Percentiles rank a stretch among this genome's conserved stretches.
These are phyloP conservation scores for Kluyveromyces dobzhanskii DNA, from an alignment of 805 yeast genomes.

Conservation along the genomic window DNA sequence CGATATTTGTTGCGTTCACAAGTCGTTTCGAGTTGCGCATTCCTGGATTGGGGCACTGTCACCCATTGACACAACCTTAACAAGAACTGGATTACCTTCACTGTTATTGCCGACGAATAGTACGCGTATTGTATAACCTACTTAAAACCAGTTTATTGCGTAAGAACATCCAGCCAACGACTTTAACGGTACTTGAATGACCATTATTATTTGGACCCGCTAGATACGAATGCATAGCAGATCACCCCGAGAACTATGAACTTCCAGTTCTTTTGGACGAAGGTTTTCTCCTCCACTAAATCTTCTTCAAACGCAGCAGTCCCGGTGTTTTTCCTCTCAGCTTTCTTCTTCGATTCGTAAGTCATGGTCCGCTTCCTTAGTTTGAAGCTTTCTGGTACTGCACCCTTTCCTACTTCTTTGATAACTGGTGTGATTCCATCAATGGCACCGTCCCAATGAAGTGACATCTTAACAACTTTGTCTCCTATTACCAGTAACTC, in stretches of 20 bases:
- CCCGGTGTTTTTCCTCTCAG: slow-evolving; percentile 10
- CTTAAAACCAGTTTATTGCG: no score
- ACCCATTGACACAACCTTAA: no score
- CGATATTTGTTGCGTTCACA: no score
- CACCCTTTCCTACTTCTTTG: slow-evolving; percentile 13
- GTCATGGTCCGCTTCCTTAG: slow-evolving; percentile 26
- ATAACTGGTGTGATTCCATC: slow-evolving; percentile 15
- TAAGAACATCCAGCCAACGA: no score
- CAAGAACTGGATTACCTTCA: no score
- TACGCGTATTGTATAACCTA: no score
- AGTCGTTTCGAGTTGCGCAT: no score
- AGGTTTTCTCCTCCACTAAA: slow-evolving; percentile 16
- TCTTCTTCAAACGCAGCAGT: slow-evolving; percentile 18
- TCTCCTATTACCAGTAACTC: not conserved
- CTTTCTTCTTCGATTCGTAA: slow-evolving; percentile 21
- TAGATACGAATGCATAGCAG: slow-evolving; percentile 9
- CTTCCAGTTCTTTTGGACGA: slow-evolving; percentile 28
- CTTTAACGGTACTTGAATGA: no score
- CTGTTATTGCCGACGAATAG: no score
- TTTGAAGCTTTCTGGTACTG: slow-evolving; percentile 16
- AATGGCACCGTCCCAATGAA: slow-evolving; percentile 10
- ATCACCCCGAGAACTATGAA: slow-evolving; percentile 20
- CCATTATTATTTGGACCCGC: not conserved
- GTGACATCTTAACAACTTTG: slow-evolving; percentile 9
- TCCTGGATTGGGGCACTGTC: no score